phyloP scores from a whole-genome alignment of 257 asterid genomes.

The Penstemon davidsonii region DNA sequence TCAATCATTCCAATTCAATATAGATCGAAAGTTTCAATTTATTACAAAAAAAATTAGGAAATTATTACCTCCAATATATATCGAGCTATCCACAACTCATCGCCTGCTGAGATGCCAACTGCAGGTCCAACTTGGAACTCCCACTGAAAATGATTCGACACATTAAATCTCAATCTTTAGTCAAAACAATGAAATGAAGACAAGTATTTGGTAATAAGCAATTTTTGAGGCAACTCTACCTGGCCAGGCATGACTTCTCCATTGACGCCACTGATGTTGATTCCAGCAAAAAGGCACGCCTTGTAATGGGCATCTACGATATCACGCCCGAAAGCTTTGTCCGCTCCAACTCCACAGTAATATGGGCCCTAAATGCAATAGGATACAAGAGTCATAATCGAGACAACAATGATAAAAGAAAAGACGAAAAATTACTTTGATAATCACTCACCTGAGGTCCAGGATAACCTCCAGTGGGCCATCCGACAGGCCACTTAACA shows the following conservation, averaged over 20 bases:
- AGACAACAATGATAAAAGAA: background rate
- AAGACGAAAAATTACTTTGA: background rate
- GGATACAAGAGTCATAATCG: background rate
- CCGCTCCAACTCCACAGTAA: constrained; percentile 86
- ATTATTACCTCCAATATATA: constrained; percentile 78
- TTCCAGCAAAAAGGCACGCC: constrained; percentile 79
- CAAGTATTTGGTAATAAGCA: background rate
- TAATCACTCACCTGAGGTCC: constrained; percentile 76
- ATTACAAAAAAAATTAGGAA: background rate
- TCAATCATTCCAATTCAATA: background rate
- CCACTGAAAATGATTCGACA: constrained; percentile 49
- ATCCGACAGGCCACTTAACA: constrained; percentile 89
- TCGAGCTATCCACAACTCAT: constrained; percentile 89
- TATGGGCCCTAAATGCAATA: constrained; percentile 67
- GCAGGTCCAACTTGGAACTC: constrained; percentile 97
- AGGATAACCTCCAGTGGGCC: constrained; percentile 92
- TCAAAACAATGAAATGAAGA: background rate
- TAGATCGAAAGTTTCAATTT: background rate
- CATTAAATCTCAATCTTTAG: background rate
- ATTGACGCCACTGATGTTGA: constrained; percentile 87
- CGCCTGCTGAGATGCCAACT: constrained; percentile 88
- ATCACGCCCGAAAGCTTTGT: constrained; percentile 88
- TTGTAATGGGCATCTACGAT: constrained; percentile 82
- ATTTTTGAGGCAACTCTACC: constrained; percentile 34
- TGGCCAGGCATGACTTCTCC: constrained; percentile 98